Base-by-base conservation (phyloP, 257 asterid genomes). In the Mentha longifolia region DNA sequence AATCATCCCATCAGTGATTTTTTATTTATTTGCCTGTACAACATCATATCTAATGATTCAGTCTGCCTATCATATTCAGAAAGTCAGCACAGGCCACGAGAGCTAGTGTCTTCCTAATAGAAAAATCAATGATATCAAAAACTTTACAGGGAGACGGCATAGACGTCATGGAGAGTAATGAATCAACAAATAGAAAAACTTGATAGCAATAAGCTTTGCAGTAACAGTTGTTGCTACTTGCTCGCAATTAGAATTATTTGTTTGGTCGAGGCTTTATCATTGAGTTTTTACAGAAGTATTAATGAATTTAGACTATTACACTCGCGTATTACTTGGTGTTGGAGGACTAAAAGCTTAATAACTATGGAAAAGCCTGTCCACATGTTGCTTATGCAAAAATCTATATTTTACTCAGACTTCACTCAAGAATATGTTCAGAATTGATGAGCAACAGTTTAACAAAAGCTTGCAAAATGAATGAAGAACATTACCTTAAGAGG, bases 401-500 rank as follows among this genome's bases (percentile, higher is more conserved):
- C 70, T 45, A 22, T 0, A 33, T 39, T 54, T 41, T 10, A 58
- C 43, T 14, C 54, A 22, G 47, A 45, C 16, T 10, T 61, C 61
- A 58, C 14, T 47, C 60, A 67, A 67, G 31, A 28, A 3, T 31
- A 9, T 16, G 49, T 58, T 14, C n/a, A 7, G 11, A 22, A 63
- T 61, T 28, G 65, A 64, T 8, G 55, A 74, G 45, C 17, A 54
- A 37, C 49, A 49, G 19, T 63, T 57, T 47, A 17, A 72, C 16
- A 43, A 75, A 63, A 69, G 52, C 25, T 39, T 55, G 54, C 33
- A 14, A 60, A 42, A 57, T 16, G 3, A 43, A 15, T 54, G 35
- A 58, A 35, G 37, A 57, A 52, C 15, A 69, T 68, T 83, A 91
- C 97, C 92, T 89, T 92, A 66, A 75, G 33, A 47, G 86, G 83